phyloP scores from a whole-genome alignment of 176 grass and related monocot genomes.

The Typha latifolia region DNA sequence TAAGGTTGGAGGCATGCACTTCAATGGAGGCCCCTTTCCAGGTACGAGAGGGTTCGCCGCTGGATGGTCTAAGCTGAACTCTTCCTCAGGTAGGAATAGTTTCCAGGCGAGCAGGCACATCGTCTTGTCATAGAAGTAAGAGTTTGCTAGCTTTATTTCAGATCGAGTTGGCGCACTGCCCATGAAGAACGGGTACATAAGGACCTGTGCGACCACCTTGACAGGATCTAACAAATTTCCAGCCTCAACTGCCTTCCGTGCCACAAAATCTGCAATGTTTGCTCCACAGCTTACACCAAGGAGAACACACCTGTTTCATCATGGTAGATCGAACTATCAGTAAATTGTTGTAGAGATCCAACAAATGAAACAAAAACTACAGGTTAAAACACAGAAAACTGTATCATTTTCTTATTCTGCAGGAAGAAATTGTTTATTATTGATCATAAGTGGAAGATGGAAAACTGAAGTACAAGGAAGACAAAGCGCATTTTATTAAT shows the following conservation, averaged over 20 bases:
- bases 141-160: conserved; percentile 64
- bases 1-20: conserved; percentile 61
- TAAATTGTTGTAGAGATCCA: background rate
- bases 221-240: conserved; percentile 43
- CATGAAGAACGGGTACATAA: conserved; percentile 76
- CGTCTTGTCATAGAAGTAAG: conserved; percentile 63
- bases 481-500: too few species aligned
- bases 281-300: conserved; percentile 57
- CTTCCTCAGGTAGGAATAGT: conserved; percentile 42
- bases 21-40: conserved; percentile 35
- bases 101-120: conserved; percentile 54
- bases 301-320: conserved; percentile 48
- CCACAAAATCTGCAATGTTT: conserved; percentile 67
- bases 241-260: conserved; percentile 46
- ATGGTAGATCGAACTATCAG: background rate
- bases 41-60: conserved; percentile 46
- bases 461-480: too few species aligned
- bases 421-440: too few species aligned
- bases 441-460: too few species aligned
- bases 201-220: conserved; percentile 49
- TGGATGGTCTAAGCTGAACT: conserved; percentile 53
- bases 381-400: background rate
- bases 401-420: background rate
- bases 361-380: background rate
- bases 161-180: conserved; percentile 47